phyloP scores from a whole-genome alignment of 176 grass and related monocot genomes.

The Aegilops sharonensis region DNA sequence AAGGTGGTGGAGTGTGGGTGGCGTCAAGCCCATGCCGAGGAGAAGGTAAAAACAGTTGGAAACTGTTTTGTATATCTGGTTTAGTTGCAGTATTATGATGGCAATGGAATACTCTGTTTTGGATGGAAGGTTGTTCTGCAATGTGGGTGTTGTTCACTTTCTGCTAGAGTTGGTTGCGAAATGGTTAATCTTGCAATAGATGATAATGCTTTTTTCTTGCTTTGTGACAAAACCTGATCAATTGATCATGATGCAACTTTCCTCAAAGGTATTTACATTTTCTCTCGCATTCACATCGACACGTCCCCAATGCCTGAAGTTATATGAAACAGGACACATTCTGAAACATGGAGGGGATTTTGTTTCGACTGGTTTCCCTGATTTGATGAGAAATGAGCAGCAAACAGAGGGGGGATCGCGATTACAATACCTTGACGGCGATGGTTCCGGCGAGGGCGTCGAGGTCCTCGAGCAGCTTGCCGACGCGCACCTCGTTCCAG shows the following conservation, averaged over 20 bases:
- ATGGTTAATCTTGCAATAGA: neutral
- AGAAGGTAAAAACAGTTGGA: neutral
- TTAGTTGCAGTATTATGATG: too few relatives aligned
- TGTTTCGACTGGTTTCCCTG: neutral
- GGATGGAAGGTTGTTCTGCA: neutral
- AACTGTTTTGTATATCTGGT: neutral
- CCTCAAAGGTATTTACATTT: neutral
- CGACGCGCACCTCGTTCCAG: conserved; percentile 85
- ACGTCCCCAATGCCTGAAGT: neutral
- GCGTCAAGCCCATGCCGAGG: neutral
- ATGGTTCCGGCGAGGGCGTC: conserved; percentile 96
- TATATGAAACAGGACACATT: too few relatives aligned
- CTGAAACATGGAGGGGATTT: neutral
- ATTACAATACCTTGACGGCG: conserved; percentile 65
- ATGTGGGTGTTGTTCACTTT: neutral
- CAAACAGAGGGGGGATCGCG: neutral
- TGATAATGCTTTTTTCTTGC: neutral
- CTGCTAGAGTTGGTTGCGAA: neutral
- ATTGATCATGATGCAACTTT: neutral
- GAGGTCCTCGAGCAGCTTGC: conserved; percentile 93
- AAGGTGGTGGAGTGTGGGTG: neutral
- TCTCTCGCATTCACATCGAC: neutral
- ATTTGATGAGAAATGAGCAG: neutral
- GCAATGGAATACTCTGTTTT: neutral
- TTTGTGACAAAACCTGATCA: neutral